Base-by-base conservation (phyloP, 179 eudicot species). In the Gypsophila paniculata region DNA sequence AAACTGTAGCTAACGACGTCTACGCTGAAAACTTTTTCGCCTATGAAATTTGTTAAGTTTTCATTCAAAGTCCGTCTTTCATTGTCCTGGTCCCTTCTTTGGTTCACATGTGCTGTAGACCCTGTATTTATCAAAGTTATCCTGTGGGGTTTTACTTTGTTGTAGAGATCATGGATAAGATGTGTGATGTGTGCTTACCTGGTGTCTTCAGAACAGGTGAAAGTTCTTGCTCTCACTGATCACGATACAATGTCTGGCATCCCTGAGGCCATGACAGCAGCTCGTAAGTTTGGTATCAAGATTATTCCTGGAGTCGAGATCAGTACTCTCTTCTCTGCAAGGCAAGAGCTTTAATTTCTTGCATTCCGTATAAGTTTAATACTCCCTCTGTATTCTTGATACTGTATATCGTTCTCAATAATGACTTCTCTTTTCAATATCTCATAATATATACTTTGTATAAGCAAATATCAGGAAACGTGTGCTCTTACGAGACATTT, bases 161-260 rank as follows among this genome's bases (percentile, higher is more conserved):
- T 38, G 73, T 39, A 23, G 12, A 66, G 9, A 58, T 9, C 18
- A 44, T 74, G 68, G 72, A 46, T 78, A 53, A 72, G 82, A 51
- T 51, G 73, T 61, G 81, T 75, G 77, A 78, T 74, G 25, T 84
- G 51, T 72, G 59, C 63, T 77, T 25, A 70, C 79, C 49, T 72
- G 65, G 54, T 81, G 59, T 85, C 79, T 85, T 82, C 88, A 84
- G 88, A 84, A 84, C 94, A 94, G 99, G 99, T 94, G 77, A 94
- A 94, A 83, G 97, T 89, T 71, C 96, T 94, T 77, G 86, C 99
- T 75, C 85, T 94, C 63, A 91, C 99, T 68, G 99, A 94, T 81
- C 99, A 94, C 73, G 99, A 94, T 83, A 94, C 99, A n/a, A 84
- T 94, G 89, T 75, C 92, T 76, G 99, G 99, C 73, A 85, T 94